Evolutionary conservation across 2,329 filamentous ascomycete genomes (phyloP).

Genomic region (Cercospora berteroae): DNA sequence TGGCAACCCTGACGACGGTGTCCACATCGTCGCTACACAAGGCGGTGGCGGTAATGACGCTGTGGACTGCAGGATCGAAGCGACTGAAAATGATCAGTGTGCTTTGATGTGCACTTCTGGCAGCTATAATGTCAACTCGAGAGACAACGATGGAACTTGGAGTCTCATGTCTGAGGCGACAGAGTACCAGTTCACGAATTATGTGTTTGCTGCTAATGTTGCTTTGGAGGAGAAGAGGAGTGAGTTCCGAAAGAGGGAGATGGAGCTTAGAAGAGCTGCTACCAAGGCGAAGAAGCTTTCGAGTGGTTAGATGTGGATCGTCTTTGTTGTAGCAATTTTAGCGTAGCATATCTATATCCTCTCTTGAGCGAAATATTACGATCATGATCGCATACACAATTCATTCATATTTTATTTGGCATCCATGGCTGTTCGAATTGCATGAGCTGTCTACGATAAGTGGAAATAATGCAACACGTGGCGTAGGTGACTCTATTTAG

Average conservation of each 20-base stretch:
- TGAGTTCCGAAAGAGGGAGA: not conserved
- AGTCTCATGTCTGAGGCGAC: not conserved
- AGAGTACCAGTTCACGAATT: constrained; percentile 8
- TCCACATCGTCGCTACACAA: constrained; percentile 5
- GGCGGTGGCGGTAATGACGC: not conserved
- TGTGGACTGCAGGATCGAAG: constrained; percentile 5
- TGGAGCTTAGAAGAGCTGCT: not conserved
- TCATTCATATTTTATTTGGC: not conserved
- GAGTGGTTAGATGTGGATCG: not conserved
- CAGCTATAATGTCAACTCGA: constrained; percentile 1
- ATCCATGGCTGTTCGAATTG: not conserved
- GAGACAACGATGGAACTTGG: not conserved
- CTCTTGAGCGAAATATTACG: not conserved
- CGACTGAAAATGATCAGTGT: constrained; percentile 2
- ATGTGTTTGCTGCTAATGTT: constrained; percentile 5
- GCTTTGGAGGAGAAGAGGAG: constrained; percentile 6
- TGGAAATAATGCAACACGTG: not conserved
- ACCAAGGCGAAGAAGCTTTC: not conserved
- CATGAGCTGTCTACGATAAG: not conserved
- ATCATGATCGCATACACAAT: not conserved
- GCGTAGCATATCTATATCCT: not conserved
- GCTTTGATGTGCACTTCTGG: constrained; percentile 2
- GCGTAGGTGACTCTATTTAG: too few species aligned
- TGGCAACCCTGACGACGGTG: constrained; percentile 3
- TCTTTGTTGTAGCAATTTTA: not conserved